Base-by-base conservation (phyloP, 805 yeast species). In the Scheffersomyces coipomensis region DNA sequence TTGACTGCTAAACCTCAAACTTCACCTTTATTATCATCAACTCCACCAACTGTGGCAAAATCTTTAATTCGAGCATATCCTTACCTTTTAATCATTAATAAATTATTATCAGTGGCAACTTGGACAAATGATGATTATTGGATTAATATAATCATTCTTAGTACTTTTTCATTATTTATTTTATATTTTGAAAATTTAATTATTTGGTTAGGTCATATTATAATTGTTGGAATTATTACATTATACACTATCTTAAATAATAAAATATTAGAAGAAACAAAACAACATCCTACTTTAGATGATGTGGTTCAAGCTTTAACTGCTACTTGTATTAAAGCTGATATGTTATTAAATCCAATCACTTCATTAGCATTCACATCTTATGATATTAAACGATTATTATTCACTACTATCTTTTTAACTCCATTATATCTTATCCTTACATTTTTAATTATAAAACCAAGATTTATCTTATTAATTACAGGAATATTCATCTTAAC, bases 101-200 rank as follows among this genome's bases (percentile, higher is more conserved):
- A 81, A 48, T 46, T 78, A 2, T 68, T 89, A 39, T 81, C 87
- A 31, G 71, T 89, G 29, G 60, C 87, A 26, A 90, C 98, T 0
- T 91, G 99, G 99, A 86, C 97, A 2, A 81, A 82, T 45, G 90
- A 85, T 26, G 93, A 88, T 57, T 71, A 76, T 24, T 88, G 91
- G 88, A 64, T 83, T 40, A 80, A 88, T 51, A 66, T 85, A 15
- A 71, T 88, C 19, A 51, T 84, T 33, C 74, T 85, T 18, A 66
- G 79, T 2, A 50, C 68, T 10, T 82, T 77, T 58, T 66, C 79
- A 1, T 63, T 84, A 4, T 55, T 75, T 3, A 85, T 88, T 16
- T 62, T 85, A n/a, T 87, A 89, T 62, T 87, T 86, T 56, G 95
- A 89, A 52, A 63, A 69, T n/a, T 61, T 89, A 38, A 75, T 88